phyloP scores from a whole-genome alignment of 768 basidiomycete genomes.

The Suillus clintonianus region DNA sequence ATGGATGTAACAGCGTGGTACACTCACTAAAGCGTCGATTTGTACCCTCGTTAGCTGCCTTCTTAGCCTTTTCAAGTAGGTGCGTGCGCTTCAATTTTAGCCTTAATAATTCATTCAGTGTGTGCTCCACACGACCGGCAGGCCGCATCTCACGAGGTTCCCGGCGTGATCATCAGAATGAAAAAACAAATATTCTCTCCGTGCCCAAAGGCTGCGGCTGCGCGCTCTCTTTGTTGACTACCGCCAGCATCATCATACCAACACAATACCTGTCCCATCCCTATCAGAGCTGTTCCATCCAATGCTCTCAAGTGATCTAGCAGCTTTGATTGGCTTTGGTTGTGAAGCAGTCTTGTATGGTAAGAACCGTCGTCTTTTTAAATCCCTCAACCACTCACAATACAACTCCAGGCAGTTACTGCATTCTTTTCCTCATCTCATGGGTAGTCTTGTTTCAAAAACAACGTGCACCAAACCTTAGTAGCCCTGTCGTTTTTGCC shows the following conservation, averaged over 20 bases:
- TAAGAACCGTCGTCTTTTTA: neutral
- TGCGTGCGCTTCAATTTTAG: neutral
- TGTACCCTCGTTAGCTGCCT: neutral
- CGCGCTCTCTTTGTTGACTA: neutral
- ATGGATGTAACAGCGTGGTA: neutral
- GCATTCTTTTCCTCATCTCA: slow-evolving; percentile 31
- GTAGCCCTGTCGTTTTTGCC: slow-evolving; percentile 28
- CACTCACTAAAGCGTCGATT: neutral
- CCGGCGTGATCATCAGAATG: neutral
- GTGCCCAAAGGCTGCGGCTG: neutral
- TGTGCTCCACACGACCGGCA: neutral
- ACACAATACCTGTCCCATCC: neutral
- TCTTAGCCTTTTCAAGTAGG: neutral
- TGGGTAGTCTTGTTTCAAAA: slow-evolving; percentile 24
- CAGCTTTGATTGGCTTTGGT: slow-evolving; percentile 38
- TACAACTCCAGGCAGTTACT: slow-evolving; percentile 12
- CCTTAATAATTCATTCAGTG: neutral
- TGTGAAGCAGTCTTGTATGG: slow-evolving; percentile 40
- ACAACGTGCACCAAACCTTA: slow-evolving; percentile 10
- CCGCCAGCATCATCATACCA: neutral
- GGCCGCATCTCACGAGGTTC: neutral
- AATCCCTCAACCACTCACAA: slow-evolving; percentile 10
- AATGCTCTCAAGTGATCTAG: slow-evolving; percentile 33
- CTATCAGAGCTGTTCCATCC: neutral
- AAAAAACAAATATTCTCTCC: slow-evolving; percentile 1